These are phyloP conservation scores for Phytopythium cucurbitacearum DNA, from an alignment of 352 stramenopile species.

Conservation along the genomic window DNA sequence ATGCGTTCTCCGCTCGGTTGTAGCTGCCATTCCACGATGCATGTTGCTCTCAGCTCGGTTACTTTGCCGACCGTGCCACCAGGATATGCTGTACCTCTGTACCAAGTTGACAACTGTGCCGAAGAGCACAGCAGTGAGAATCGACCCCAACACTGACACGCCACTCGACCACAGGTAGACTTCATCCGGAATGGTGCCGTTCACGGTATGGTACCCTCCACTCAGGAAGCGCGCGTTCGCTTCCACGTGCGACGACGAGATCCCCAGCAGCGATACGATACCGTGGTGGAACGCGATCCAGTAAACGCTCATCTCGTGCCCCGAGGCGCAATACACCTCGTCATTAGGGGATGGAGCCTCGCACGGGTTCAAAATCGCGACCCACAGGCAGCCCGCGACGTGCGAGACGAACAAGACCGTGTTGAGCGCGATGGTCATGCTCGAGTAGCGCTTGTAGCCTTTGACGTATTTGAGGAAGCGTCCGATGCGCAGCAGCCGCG, in stretches of 20 bases:
- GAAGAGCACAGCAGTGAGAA: conserved; percentile 45
- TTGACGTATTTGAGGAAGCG: conserved; percentile 55
- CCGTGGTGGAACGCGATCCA: conserved; percentile 56
- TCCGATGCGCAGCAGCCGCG: conserved; percentile 47
- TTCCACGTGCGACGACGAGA: conserved; percentile 42
- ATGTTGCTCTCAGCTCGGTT: no score
- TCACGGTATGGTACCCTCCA: conserved; percentile 26
- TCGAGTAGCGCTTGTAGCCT: conserved; percentile 59
- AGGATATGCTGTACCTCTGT: conserved; percentile 28
- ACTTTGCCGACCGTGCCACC: no score
- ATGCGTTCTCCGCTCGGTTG: conserved; percentile 59
- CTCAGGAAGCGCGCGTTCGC: conserved; percentile 42
- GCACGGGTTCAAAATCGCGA: conserved; percentile 47
- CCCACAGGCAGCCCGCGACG: conserved; percentile 52
- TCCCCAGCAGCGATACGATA: conserved; percentile 45
- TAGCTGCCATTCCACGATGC: conserved; percentile 15
- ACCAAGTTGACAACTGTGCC: conserved; percentile 57
- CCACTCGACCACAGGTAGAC: conserved; percentile 41
- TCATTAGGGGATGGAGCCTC: conserved; percentile 12
- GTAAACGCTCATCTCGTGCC: conserved; percentile 41
- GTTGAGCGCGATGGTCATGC: conserved; percentile 47
- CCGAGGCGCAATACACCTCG: conserved; percentile 22
- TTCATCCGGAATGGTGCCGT: conserved; percentile 11
- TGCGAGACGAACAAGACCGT: conserved; percentile 46
- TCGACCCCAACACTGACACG: conserved; percentile 37